Percentiles rank a stretch among this genome's conserved stretches.
Conservation (phyloP, 495 filamentous ascomycete species). For the Penicillium bovifimosum region DNA sequence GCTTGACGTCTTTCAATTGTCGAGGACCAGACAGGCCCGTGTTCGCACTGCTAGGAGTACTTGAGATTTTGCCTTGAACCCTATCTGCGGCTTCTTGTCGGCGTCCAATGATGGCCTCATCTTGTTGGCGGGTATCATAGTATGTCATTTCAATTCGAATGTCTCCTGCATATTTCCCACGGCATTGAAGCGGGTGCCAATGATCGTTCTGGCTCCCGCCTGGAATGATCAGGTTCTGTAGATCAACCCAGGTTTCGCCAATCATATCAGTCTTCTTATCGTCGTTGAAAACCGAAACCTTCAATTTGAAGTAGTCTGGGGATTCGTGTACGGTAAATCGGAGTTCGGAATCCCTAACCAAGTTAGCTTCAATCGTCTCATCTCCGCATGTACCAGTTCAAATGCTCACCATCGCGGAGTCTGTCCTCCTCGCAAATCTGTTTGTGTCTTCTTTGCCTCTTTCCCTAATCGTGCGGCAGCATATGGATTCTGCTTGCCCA, state of each 20-base stretch:
- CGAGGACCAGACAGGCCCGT: conserved; percentile 53
- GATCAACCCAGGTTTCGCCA: conserved; percentile 82
- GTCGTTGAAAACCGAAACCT: conserved; percentile 95
- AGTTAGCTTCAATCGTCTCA: conserved; percentile 15
- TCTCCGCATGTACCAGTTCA: background rate
- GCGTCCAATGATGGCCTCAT: conserved; percentile 55
- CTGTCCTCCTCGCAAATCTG: conserved; percentile 90
- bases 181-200: conserved; percentile 83
- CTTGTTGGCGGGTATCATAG: conserved; percentile 83
- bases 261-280: conserved; percentile 95
- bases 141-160: conserved; percentile 93
- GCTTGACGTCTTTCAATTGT: conserved; percentile 58
- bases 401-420: conserved; percentile 82
- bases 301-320: conserved; percentile 88
- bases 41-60: conserved; percentile 6
- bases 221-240: conserved; percentile 72
- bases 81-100: conserved; percentile 43
- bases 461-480: conserved; percentile 92
- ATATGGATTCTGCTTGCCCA: conserved; percentile 98
- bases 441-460: conserved; percentile 95
- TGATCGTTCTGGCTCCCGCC: conserved; percentile 89
- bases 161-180: conserved; percentile 91
- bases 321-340: conserved; percentile 95
- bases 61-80: conserved; percentile 22
- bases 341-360: conserved; percentile 86